These are phyloP conservation scores for Septoria petroselini DNA, from an alignment of 2,329 filamentous ascomycete genomes.

Conservation along the genomic window DNA sequence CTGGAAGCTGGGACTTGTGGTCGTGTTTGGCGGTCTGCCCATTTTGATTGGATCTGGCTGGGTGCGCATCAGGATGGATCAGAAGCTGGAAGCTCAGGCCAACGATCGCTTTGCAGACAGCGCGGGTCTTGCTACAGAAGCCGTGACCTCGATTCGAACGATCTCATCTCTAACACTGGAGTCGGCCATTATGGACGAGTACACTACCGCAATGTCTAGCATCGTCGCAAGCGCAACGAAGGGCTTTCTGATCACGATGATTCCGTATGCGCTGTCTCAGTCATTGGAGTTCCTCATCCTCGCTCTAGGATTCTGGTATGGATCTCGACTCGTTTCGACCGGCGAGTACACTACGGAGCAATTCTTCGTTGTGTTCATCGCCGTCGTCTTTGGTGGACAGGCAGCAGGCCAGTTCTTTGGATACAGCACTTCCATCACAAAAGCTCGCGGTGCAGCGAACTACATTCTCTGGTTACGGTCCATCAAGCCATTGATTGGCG, in stretches of 20 bases:
- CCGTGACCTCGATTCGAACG: conserved; percentile 37
- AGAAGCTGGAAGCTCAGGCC: conserved; percentile 34
- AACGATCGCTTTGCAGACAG: conserved; percentile 36
- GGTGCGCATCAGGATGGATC: conserved; percentile 37
- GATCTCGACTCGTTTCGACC: conserved; percentile 34
- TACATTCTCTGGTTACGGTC: conserved; percentile 47
- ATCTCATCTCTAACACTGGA: conserved; percentile 38
- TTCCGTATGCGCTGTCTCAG: conserved; percentile 36
- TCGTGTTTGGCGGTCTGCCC: conserved; percentile 37
- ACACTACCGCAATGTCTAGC: conserved; percentile 28
- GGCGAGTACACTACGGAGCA: conserved; percentile 39
- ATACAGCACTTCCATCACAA: conserved; percentile 49
- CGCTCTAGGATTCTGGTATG: conserved; percentile 40
- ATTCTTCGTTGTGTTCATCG: conserved; percentile 62
- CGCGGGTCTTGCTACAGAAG: conserved; percentile 38
- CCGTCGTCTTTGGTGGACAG: conserved; percentile 63
- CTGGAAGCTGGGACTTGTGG: conserved; percentile 40
- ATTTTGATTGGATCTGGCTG: conserved; percentile 38
- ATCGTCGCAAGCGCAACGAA: conserved; percentile 29
- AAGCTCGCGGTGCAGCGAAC: conserved; percentile 41
- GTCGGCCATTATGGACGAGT: conserved; percentile 32
- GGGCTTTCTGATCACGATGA: conserved; percentile 28
- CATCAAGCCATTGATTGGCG: conserved; percentile 40
- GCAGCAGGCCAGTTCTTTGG: conserved; percentile 64
- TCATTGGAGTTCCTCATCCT: conserved; percentile 36